phyloP scores from a whole-genome alignment of 202 grass and related monocot species.

The Musa balbisiana region DNA sequence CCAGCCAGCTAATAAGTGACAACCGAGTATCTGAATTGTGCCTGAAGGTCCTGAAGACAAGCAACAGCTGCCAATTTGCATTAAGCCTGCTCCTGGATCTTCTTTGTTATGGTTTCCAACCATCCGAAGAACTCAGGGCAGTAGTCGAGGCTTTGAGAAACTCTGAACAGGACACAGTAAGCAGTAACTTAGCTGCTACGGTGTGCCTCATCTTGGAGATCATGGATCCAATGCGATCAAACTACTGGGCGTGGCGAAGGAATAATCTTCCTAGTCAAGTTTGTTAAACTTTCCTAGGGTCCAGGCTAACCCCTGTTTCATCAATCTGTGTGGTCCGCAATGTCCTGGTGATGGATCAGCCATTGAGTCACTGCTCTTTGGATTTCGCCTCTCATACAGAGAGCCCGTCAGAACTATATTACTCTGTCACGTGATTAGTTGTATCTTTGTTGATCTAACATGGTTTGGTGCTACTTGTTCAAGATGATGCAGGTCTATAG shows the following conservation, averaged over 20 bases:
- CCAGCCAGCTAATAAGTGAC: conserved; percentile 45
- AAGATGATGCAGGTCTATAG: too few relatives aligned
- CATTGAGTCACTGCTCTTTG: neutral
- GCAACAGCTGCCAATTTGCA: conserved; percentile 47
- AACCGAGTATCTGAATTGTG: conserved; percentile 46
- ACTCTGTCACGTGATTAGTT: too few relatives aligned
- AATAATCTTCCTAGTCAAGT: conserved; percentile 42
- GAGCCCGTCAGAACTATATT: too few relatives aligned
- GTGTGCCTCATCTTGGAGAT: conserved; percentile 65
- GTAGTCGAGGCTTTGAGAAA: conserved; percentile 31
- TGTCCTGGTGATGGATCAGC: neutral
- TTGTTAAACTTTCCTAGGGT: conserved; percentile 23
- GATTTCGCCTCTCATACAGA: neutral
- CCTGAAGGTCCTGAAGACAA: conserved; percentile 60
- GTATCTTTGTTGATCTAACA: too few relatives aligned
- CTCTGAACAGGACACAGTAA: conserved; percentile 26
- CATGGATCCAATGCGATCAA: conserved; percentile 70
- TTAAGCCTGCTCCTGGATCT: conserved; percentile 67
- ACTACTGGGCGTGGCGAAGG: conserved; percentile 80
- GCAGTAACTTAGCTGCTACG: conserved; percentile 35
- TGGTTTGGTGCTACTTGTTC: too few relatives aligned
- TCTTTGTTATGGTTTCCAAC: conserved; percentile 54
- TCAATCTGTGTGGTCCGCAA: neutral
- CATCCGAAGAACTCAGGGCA: conserved; percentile 52
- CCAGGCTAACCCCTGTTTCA: neutral